Evolutionary conservation across 164 flowering plant genomes (phyloP).

Genomic region (Piper longum): DNA sequence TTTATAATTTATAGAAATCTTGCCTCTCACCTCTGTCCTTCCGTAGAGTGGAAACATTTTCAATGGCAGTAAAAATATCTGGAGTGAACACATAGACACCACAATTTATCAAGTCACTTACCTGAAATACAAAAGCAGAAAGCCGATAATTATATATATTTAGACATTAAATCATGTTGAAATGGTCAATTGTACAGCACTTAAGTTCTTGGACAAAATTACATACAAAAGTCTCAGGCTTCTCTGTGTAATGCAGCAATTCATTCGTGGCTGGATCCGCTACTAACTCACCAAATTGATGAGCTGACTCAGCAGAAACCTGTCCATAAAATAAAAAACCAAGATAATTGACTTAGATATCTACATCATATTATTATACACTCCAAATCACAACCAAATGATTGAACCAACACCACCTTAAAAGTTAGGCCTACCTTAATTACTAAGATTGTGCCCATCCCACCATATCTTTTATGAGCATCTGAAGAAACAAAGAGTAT

Average conservation of each 20-base stretch:
- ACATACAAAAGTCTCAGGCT: slow-evolving; percentile 98
- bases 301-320: slow-evolving; percentile 97
- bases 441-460: slow-evolving; percentile 88
- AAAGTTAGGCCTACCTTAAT: slow-evolving; percentile 53
- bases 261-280: slow-evolving; percentile 87
- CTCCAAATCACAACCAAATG: not conserved
- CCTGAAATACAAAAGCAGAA: slow-evolving; percentile 30
- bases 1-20: not conserved
- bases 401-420: not conserved
- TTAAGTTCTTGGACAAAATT: not conserved
- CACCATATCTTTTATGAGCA: slow-evolving; percentile 75
- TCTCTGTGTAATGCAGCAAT: slow-evolving; percentile 86
- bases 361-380: not conserved
- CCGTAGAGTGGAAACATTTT: slow-evolving; percentile 52
- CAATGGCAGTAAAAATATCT: slow-evolving; percentile 71
- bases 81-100: slow-evolving; percentile 92
- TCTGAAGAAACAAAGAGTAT: not conserved
- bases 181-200: slow-evolving; percentile 1
- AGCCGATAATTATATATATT: not conserved
- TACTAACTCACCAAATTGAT: slow-evolving; percentile 86
- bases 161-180: not conserved
- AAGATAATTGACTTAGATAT: not conserved
- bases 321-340: slow-evolving; percentile 10
- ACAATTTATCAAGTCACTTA: slow-evolving; percentile 91
- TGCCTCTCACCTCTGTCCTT: slow-evolving; percentile 59